These are phyloP conservation scores for Cupressus sempervirens DNA, from an alignment of 75 land plant genomes.

Conservation along the genomic window DNA sequence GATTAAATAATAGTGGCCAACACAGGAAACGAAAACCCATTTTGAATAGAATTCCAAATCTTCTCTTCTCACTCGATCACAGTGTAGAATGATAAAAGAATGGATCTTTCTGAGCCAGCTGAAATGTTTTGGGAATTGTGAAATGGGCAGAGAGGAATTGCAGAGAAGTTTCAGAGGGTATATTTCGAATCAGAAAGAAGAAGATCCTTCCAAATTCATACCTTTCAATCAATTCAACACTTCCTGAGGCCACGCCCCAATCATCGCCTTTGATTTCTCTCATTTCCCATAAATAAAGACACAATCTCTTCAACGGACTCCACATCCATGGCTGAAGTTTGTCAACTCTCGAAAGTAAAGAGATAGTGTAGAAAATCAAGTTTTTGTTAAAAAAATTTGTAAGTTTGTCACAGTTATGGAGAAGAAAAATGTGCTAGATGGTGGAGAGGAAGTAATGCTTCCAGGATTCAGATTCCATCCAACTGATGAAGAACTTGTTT, in stretches of 20 bases:
- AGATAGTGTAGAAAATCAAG: not conserved
- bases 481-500: constrained; percentile 69
- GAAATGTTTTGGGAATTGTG: not conserved
- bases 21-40: not conserved
- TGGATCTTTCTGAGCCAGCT: not conserved
- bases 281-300: not conserved
- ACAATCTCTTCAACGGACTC: not conserved
- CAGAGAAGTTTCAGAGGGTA: not conserved
- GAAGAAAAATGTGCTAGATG: not conserved
- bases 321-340: not conserved
- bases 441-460: constrained; percentile 30
- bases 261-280: not conserved
- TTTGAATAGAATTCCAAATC: not conserved
- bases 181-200: not conserved
- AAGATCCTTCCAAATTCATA: not conserved
- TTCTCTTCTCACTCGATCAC: not conserved
- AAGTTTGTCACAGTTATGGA: not conserved
- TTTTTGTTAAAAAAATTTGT: too few relatives aligned
- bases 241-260: not conserved
- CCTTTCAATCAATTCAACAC: not conserved
- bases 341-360: not conserved
- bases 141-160: not conserved
- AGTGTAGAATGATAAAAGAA: not conserved
- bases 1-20: not conserved
- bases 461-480: constrained; percentile 78